A percentile compares a stretch with the other conserved stretches of the same genome.
These are phyloP conservation scores for Xylariaceae sp. DNA, from an alignment of 2,329 filamentous ascomycete genomes.

Conservation along the genomic window DNA sequence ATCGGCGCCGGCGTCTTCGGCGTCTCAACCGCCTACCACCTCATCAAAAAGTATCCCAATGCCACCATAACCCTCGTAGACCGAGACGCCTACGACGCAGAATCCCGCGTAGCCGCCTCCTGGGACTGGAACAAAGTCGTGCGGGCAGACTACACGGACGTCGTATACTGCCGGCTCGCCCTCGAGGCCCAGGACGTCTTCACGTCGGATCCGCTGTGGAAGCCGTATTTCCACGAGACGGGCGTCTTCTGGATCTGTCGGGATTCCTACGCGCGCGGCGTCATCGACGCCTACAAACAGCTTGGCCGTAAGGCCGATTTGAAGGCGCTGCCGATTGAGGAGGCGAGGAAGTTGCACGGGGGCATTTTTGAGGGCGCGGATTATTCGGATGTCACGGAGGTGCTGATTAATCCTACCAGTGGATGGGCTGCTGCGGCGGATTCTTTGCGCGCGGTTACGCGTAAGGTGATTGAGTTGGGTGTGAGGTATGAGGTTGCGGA, in stretches of 20 bases:
- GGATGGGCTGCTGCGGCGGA: constrained; percentile 53
- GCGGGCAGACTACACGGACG: constrained; percentile 62
- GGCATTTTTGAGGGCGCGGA: constrained; percentile 51
- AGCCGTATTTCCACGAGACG: constrained; percentile 18
- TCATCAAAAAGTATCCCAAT: constrained; percentile 47
- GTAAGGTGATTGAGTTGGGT: constrained; percentile 42
- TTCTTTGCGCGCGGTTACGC: constrained; percentile 43
- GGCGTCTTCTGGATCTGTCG: constrained; percentile 31
- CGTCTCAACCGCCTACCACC: constrained; percentile 60
- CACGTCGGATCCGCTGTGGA: constrained; percentile 40
- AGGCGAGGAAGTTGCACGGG: constrained; percentile 44
- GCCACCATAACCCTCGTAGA: constrained; percentile 54
- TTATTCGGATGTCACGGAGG: constrained; percentile 47
- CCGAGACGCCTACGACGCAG: constrained; percentile 47
- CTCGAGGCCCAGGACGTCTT: constrained; percentile 60
- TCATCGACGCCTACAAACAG: constrained; percentile 31
- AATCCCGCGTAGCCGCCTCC: constrained; percentile 51
- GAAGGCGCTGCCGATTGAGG: constrained; percentile 43
- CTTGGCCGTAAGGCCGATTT: constrained; percentile 29
- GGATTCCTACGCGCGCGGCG: constrained; percentile 29
- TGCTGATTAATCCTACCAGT: constrained; percentile 49
- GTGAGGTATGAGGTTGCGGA: constrained; percentile 48
- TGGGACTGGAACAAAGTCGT: constrained; percentile 72
- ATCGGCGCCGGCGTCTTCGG: constrained; percentile 63
- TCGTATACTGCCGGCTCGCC: constrained; percentile 58